Evolutionary conservation across 23 red algal genomes (phyloP).

Genomic region (Gracilaria vermiculophylla): DNA sequence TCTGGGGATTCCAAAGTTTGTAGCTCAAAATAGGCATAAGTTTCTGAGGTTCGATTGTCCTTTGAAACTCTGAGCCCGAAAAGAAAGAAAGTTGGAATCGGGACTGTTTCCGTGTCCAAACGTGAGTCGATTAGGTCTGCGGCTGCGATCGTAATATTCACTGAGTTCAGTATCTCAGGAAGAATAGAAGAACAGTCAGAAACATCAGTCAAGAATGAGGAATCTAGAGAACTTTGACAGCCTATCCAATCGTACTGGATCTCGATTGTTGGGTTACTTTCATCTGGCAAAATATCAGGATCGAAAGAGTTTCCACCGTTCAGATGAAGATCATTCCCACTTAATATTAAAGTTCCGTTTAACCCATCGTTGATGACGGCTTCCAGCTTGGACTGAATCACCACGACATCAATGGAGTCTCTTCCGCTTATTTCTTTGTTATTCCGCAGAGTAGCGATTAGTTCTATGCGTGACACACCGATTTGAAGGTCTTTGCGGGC

Average conservation of each 20-base stretch:
- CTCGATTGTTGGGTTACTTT: slow-evolving; percentile 35
- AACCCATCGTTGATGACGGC: slow-evolving; percentile 50
- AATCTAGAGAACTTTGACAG: slow-evolving; percentile 25
- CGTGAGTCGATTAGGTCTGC: slow-evolving; percentile 11
- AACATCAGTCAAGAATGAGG: slow-evolving; percentile 1
- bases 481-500: slow-evolving; percentile 39
- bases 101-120: slow-evolving; percentile 7
- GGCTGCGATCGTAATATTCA: slow-evolving; percentile 34
- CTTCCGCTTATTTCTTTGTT: slow-evolving; percentile 15
- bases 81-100: slow-evolving; percentile 25
- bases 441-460: neutral
- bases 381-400: neutral
- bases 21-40: slow-evolving; percentile 34
- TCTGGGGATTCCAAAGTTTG: neutral
- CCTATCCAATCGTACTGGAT: slow-evolving; percentile 32
- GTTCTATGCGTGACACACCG: neutral
- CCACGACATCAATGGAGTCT: slow-evolving; percentile 16
- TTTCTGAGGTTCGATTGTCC: slow-evolving; percentile 11
- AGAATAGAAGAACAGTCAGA: slow-evolving; percentile 24
- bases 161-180: neutral
- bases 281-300: slow-evolving; percentile 38
- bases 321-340: slow-evolving; percentile 25
- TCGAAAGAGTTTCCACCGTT: slow-evolving; percentile 44
- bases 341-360: slow-evolving; percentile 35
- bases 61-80: slow-evolving; percentile 39